phyloP scores from a whole-genome alignment of 805 yeast species.

The Hanseniaspora mollemarum region DNA sequence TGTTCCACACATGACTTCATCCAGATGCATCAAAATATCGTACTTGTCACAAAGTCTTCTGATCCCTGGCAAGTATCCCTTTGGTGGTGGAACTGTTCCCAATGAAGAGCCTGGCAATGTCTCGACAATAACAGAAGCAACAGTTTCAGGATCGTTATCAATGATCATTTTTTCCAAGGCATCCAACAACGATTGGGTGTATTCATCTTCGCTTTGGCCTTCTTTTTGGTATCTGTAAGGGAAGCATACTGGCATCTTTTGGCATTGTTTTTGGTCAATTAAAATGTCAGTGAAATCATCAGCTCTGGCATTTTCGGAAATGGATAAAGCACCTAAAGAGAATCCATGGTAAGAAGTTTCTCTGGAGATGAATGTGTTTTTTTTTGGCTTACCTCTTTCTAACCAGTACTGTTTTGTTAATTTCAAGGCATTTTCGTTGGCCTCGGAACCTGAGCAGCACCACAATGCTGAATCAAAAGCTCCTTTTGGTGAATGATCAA shows the following conservation, averaged over 20 bases:
- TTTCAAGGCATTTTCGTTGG: constrained; percentile 55
- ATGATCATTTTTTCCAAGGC: constrained; percentile 35
- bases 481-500: constrained; percentile 32
- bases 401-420: constrained; percentile 40
- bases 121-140: constrained; percentile 37
- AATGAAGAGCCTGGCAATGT: constrained; percentile 39
- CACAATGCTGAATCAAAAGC: constrained; percentile 36
- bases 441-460: constrained; percentile 55
- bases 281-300: constrained; percentile 27
- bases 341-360: constrained; percentile 40
- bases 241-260: constrained; percentile 29
- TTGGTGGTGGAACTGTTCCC: constrained; percentile 37
- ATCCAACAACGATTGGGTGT: constrained; percentile 31
- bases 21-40: constrained; percentile 40
- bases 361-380: constrained; percentile 36
- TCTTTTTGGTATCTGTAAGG: constrained; percentile 28
- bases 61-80: constrained; percentile 38
- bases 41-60: constrained; percentile 41
- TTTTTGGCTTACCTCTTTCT: constrained; percentile 35
- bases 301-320: constrained; percentile 33
- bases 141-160: constrained; percentile 36
- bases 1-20: constrained; percentile 49
- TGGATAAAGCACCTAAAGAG: constrained; percentile 38
- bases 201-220: constrained; percentile 34
- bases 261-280: constrained; percentile 24